Evolutionary conservation across 2,329 filamentous ascomycete species (phyloP).

Genomic region (Tolypocladium endophyticum): DNA sequence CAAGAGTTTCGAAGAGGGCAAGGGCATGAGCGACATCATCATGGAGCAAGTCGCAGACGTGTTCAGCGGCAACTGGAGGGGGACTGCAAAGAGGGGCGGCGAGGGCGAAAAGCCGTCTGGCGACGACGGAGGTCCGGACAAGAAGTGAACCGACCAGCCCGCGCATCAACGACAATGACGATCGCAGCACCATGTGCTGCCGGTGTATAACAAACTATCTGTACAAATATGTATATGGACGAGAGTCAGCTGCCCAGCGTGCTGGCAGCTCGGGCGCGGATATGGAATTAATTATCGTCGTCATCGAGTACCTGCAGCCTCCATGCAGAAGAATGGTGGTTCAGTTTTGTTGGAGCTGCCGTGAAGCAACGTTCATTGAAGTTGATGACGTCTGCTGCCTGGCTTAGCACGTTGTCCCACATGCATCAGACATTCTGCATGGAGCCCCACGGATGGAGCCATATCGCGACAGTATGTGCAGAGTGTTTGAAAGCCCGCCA

Average conservation of each 20-base stretch:
- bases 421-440: background rate
- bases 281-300: background rate
- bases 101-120: constrained; percentile 10
- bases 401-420: background rate
- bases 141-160: constrained; percentile 1
- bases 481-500: background rate
- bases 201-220: background rate
- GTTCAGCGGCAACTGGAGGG: constrained; percentile 26
- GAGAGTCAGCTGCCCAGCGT: too few species aligned
- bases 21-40: constrained; percentile 45
- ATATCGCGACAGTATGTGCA: background rate
- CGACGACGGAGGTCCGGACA: constrained; percentile 12
- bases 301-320: background rate
- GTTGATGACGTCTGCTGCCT: background rate
- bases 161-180: background rate
- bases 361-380: background rate
- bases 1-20: constrained; percentile 43
- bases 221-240: background rate
- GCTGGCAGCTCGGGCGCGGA: background rate
- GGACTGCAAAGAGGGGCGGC: constrained; percentile 16
- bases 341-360: background rate
- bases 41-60: constrained; percentile 47
- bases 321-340: too few species aligned
- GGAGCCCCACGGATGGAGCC: background rate
- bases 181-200: background rate